Evolutionary conservation across 176 grass and related monocot species (phyloP), one percentile per base, ranked within the genome.

Genomic region (Zoysia pacifica): DNA sequence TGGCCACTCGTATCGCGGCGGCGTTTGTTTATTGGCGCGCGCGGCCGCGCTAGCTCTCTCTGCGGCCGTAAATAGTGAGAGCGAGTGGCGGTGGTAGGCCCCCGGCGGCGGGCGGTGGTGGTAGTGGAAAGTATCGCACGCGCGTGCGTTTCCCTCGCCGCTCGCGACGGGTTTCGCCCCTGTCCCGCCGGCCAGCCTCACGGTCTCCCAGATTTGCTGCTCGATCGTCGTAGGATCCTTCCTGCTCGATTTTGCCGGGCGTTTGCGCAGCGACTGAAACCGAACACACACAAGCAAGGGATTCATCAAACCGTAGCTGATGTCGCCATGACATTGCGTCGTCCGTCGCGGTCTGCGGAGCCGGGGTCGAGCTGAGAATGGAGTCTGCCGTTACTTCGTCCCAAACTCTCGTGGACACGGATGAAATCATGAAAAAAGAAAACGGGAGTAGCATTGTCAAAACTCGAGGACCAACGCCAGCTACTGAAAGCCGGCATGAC

Each of bases 71-170:
- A 67, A 66, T 67, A 83, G 63, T 35, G 38, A 69, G 10, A 10
- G 68, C 19, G 64, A 83, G 63, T 35, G 38, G 79, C 15, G 6
- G 68, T 40, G 64, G 53, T 6, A 9, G 37, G 41, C 28, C 11
- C 2, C 6, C 13, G 3, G 35, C 14, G 70, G 14, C 13, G 51
- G 65, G 62, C 7, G 62, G 20, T 2, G 20, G 62, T 39, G 84
- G 70, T 68, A 77, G 77, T 50, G 35, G 45, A 81, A 54, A 11
- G 78, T 52, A 52, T 69, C n/a, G 56, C 1, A 2, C 3, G 5
- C 7, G n/a, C 56, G 56, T 28, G 56, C 62, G 82, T 77, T 48
- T 65, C 52, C 53, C 81, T 82, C 3, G 79, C 66, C 79, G 65
- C 85, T 72, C 62, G 85, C 59, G 14, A 48, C 19, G 52, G 2